Evolutionary conservation across 2,329 filamentous ascomycete genomes (phyloP), one percentile per base, ranked within the genome.

Genomic region (Albophoma yamanashiensis): DNA sequence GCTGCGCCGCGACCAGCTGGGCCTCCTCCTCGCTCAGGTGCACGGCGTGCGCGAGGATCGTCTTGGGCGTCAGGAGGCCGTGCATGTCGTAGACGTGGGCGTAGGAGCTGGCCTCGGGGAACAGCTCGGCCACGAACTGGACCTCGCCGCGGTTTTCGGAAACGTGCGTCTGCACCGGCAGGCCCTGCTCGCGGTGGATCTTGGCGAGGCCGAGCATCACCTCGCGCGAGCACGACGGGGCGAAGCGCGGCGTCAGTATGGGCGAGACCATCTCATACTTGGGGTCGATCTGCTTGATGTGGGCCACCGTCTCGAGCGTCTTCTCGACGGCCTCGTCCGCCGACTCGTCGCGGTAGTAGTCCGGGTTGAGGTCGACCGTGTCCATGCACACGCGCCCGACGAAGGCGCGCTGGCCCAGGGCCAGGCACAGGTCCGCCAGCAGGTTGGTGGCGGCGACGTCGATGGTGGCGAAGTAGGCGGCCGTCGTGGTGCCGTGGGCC

Each of bases 381-480:
- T 97, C 91, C 94, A 99, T 97, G 78, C 92, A 97, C n/a, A 95
- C 90, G 47, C 94, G 82, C 39, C 94, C 94, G 47, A 99, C 84
- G 64, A 97, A 89, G 8, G 94, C 94, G 58, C 94, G 82, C 75
- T 99, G 94, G 53, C 94, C 94, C 34, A 84, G 77, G 0, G 76
- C 71, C n/a, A 90, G 79, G 69, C 93, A 97, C 22, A 97, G 83
- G 64, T 91, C 85, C 0, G 92, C 89, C 7, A 99, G 86, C 9
- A 96, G 82, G 70, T 96, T 97, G n/a, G 94, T 99, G 1, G 92
- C 86, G 0, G 84, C 80, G 1, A 96, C 89, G 71, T 96, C 87
- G 63, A 91, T 86, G 34, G 94, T 97, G 61, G 93, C 93, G 73
- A 89, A 97, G 80, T 97, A 97, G n/a, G 91, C 85, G 7, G 92